Base-by-base conservation (phyloP, 768 basidiomycete species). In the Baorangia bicolor region DNA sequence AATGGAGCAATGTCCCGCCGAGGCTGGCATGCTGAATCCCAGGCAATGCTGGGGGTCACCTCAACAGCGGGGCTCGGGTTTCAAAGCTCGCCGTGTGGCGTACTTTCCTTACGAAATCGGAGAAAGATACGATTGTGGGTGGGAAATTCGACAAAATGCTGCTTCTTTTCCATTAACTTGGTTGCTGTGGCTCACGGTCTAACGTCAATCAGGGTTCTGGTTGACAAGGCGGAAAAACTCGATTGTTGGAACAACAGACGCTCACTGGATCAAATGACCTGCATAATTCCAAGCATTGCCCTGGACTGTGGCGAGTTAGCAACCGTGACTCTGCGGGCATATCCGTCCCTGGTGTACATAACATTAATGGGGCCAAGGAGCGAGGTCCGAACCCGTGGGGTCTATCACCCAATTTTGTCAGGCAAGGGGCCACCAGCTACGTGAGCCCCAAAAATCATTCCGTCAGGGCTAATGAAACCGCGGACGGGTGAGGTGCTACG, bases 391-490 rank as follows among this genome's bases (percentile, higher is more conserved):
- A 49, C 31, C 18, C 39, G 53, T 34, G 54, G 52, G 51, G 39
- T 33, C 39, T 44, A 44, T 56, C 62, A 56, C 49, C 38, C 55
- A 51, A 66, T 62, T 59, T 56, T 57, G 49, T 47, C 61, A 59
- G 55, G 60, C 53, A 59, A 58, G n/a, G n/a, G n/a, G n/a, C n/a
- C 57, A 5, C 66, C 64, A 66, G 64, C 60, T 70, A 61, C 49
- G 53, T 45, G 41, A 44, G 33, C 41, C 6, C 44, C 41, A 48
- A 60, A 57, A 65, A 56, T 56, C 55, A 45, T 56, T 56, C 59
- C 56, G 53, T 61, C 63, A 65, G 65, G 52, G 47, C 53, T 48
- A 30, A 34, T 28, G 20, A 38, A 55, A 53, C 51, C 59, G 44
- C 63, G 55, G 54, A 48, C 25, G 27, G 27, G 42, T 38, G 46